These are phyloP conservation scores for Lepiota venenata DNA, from an alignment of 768 basidiomycete species.

Conservation along the genomic window DNA sequence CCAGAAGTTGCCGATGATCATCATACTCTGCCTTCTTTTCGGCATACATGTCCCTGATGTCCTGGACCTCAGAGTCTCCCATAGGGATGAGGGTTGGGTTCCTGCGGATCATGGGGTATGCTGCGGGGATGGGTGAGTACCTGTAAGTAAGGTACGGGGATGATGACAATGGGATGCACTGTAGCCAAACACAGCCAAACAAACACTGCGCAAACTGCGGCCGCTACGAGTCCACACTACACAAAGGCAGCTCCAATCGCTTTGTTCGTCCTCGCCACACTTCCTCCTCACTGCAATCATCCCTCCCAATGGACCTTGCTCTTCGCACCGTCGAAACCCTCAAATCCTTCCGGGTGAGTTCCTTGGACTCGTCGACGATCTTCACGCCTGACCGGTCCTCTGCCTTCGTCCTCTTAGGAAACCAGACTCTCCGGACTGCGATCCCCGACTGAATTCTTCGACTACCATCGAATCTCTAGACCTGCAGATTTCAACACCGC, in stretches of 20 bases:
- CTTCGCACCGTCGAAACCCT: conserved; percentile 65
- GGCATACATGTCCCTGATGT: conserved; percentile 59
- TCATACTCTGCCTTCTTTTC: conserved; percentile 43
- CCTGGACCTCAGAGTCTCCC: conserved; percentile 76
- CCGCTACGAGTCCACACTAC: conserved; percentile 12
- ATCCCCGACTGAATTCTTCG: conserved; percentile 77
- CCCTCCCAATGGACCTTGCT: conserved; percentile 57
- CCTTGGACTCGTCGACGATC: not conserved
- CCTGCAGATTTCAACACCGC: conserved; percentile 81
- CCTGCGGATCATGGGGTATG: conserved; percentile 62
- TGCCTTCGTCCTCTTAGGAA: conserved; percentile 50
- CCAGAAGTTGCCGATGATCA: conserved; percentile 36
- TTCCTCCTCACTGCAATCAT: conserved; percentile 14
- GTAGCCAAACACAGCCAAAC: conserved; percentile 16
- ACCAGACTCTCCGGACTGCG: conserved; percentile 75
- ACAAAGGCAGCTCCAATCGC: conserved; percentile 2
- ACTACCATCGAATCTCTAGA: conserved; percentile 77
- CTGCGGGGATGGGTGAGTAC: conserved; percentile 2
- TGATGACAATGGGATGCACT: conserved; percentile 11
- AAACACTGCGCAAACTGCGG: conserved; percentile 7
- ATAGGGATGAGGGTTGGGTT: conserved; percentile 74
- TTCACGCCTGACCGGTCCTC: not conserved
- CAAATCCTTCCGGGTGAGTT: conserved; percentile 64
- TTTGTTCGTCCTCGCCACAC: conserved; percentile 10
- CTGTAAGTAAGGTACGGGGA: conserved; percentile 3